Percentiles rank a stretch among this genome's conserved stretches.
Conservation (phyloP, 2,329 filamentous ascomycete genomes). For the Claviceps maximensis region DNA sequence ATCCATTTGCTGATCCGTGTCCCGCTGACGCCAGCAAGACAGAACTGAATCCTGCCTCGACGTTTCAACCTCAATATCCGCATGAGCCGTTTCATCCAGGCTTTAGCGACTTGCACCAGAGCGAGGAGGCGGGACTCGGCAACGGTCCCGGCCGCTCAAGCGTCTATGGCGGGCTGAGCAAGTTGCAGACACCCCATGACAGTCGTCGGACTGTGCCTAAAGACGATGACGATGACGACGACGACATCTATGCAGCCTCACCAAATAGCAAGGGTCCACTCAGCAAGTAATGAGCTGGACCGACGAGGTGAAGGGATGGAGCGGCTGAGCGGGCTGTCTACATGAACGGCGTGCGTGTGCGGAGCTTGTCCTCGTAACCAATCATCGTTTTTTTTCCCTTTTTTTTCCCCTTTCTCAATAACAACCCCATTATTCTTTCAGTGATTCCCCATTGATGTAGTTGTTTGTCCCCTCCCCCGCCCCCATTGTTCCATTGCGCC, state of each 20-base stretch:
- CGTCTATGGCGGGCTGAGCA: conserved; percentile 8
- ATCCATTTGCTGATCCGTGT: conserved; percentile 22
- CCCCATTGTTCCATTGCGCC: background rate
- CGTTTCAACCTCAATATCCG: conserved; percentile 14
- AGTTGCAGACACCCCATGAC: conserved; percentile 9
- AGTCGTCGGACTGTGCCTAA: background rate
- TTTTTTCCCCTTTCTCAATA: background rate
- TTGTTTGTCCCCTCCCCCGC: background rate
- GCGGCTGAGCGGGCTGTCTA: too few relatives aligned
- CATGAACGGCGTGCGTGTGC: background rate
- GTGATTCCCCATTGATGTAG: background rate
- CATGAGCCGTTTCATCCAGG: conserved; percentile 28
- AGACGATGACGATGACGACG: too few relatives aligned
- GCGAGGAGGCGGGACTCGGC: background rate
- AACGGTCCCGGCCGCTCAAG: conserved; percentile 7
- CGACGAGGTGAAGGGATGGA: background rate
- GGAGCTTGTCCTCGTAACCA: background rate
- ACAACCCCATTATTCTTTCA: background rate
- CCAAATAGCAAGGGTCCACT: conserved; percentile 24
- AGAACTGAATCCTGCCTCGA: conserved; percentile 8
- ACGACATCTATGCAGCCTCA: conserved; percentile 23
- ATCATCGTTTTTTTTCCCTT: background rate
- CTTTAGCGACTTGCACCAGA: conserved; percentile 11
- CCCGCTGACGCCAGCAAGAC: background rate
- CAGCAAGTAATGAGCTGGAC: conserved; percentile 18